Conservation (phyloP, 176 grass and related monocot genomes). For the Carex myosuroides region DNA sequence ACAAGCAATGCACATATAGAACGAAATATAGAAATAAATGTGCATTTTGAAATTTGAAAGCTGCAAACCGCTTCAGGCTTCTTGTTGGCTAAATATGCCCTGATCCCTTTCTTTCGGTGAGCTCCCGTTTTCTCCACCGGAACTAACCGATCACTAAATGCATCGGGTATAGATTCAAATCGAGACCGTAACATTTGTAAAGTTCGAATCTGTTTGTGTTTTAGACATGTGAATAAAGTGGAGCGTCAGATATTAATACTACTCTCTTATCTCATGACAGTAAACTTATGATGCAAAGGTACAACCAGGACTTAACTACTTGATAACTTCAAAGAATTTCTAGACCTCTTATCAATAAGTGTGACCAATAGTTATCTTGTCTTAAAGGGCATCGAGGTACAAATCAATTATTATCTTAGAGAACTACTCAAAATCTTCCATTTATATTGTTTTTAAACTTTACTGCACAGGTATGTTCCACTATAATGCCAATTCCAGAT, state of each 20-base stretch:
- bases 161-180: conserved; percentile 73
- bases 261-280: not conserved
- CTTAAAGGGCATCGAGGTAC: not conserved
- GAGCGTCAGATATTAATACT: not conserved
- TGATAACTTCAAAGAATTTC: not conserved
- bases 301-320: not conserved
- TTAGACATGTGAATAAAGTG: conserved; percentile 24
- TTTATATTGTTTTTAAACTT: not conserved
- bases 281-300: conserved; percentile 21
- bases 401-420: not conserved
- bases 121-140: conserved; percentile 53
- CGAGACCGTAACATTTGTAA: conserved; percentile 79
- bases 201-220: conserved; percentile 67
- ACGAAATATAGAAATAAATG: conserved; percentile 11
- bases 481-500: not conserved
- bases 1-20: conserved; percentile 13
- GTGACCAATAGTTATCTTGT: not conserved
- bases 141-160: conserved; percentile 66
- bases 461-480: not conserved
- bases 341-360: not conserved
- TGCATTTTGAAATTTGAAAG: not conserved
- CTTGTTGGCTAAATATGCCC: conserved; percentile 56
- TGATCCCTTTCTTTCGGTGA: conserved; percentile 64
- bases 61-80: conserved; percentile 54
- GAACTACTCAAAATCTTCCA: not conserved